phyloP scores from a whole-genome alignment of 2,329 filamentous ascomycete genomes.

The Xylariaceae sp. region DNA sequence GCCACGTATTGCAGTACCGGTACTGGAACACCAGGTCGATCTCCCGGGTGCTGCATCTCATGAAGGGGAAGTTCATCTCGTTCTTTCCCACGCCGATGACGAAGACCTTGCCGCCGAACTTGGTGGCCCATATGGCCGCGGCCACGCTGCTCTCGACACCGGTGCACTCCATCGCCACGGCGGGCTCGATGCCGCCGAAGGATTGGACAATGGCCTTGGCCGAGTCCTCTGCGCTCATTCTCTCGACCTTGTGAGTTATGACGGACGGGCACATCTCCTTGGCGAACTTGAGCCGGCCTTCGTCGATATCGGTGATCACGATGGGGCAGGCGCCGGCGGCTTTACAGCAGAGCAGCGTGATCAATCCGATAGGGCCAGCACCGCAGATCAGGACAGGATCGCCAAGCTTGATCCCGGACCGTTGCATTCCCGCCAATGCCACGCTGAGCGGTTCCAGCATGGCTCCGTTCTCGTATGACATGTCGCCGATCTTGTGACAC shows the following conservation, averaged over 20 bases:
- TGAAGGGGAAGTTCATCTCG: slow-evolving; percentile 93
- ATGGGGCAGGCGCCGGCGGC: slow-evolving; percentile 87
- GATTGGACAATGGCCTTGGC: slow-evolving; percentile 62
- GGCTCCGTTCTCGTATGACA: slow-evolving; percentile 87
- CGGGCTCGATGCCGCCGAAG: slow-evolving; percentile 75
- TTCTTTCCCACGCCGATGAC: slow-evolving; percentile 94
- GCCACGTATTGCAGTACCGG: slow-evolving; percentile 94
- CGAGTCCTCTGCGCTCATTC: slow-evolving; percentile 62
- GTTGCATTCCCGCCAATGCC: slow-evolving; percentile 79
- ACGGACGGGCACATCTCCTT: slow-evolving; percentile 75
- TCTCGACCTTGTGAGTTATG: slow-evolving; percentile 72
- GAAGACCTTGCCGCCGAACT: slow-evolving; percentile 96
- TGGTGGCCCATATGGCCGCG: slow-evolving; percentile 80
- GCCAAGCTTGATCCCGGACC: slow-evolving; percentile 73
- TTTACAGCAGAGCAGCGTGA: slow-evolving; percentile 76
- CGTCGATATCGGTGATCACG: slow-evolving; percentile 92
- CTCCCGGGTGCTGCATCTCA: slow-evolving; percentile 84
- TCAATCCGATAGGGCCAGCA: slow-evolving; percentile 87
- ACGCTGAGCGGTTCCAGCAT: slow-evolving; percentile 88
- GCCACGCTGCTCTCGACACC: slow-evolving; percentile 87
- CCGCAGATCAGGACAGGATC: slow-evolving; percentile 87
- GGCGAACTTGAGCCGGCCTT: slow-evolving; percentile 77
- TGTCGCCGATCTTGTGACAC: slow-evolving; percentile 93
- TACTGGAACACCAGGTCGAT: slow-evolving; percentile 97
- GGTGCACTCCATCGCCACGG: slow-evolving; percentile 84